These are phyloP conservation scores for Macrolepiota dolichaula DNA, from an alignment of 768 basidiomycete genomes.

Conservation along the genomic window DNA sequence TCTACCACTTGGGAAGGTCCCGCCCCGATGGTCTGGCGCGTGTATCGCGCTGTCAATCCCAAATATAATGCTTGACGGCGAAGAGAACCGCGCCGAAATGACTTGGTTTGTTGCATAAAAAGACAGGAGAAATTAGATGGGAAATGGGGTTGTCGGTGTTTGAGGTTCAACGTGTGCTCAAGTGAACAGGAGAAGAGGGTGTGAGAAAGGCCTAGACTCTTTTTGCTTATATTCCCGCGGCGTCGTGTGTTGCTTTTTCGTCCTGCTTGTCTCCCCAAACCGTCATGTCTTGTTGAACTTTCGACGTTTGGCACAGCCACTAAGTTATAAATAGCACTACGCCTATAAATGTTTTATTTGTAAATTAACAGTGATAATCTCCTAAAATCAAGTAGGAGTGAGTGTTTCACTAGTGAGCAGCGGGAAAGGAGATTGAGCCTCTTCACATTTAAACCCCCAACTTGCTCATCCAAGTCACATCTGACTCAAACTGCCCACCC, in stretches of 20 bases:
- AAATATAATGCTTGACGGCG: too few relatives aligned
- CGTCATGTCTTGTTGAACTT: neutral
- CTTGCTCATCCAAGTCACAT: neutral
- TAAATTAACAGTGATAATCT: neutral
- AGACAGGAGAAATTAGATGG: too few relatives aligned
- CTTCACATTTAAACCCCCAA: neutral
- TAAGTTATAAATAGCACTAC: neutral
- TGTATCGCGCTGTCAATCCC: too few relatives aligned
- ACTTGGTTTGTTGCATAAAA: too few relatives aligned
- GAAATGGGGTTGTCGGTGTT: too few relatives aligned
- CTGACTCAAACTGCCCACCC: neutral
- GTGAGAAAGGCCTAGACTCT: neutral
- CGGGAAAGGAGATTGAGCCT: neutral
- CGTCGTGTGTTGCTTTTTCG: neutral
- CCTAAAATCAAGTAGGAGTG: neutral
- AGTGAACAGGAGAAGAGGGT: neutral
- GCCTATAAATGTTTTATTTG: neutral
- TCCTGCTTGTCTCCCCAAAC: neutral
- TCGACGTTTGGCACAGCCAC: neutral
- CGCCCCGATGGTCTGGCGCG: too few relatives aligned
- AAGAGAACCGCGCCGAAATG: too few relatives aligned
- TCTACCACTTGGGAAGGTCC: too few relatives aligned
- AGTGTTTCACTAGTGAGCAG: neutral
- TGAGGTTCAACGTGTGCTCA: too few relatives aligned
- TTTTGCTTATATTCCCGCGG: neutral